Evolutionary conservation across 345 rosid genomes (phyloP).

Genomic region (Syzygium jambos): DNA sequence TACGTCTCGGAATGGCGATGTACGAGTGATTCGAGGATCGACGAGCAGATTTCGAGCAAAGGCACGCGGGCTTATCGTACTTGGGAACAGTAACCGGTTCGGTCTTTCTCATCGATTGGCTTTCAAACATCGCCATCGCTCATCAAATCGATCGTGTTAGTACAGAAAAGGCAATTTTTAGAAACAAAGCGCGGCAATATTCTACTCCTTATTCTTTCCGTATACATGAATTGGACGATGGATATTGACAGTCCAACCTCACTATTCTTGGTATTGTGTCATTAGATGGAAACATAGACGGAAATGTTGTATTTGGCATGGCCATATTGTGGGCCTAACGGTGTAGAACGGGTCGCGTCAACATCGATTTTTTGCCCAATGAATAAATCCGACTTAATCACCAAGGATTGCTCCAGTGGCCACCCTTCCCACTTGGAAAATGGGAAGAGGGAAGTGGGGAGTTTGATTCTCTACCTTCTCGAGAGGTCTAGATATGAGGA

Average conservation of each 20-base stretch:
- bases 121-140: not conserved
- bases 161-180: not conserved
- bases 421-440: too few relatives aligned
- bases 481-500: too few relatives aligned
- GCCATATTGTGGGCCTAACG: not conserved
- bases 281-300: not conserved
- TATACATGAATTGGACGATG: not conserved
- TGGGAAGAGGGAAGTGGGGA: too few relatives aligned
- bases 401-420: too few relatives aligned
- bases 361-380: not conserved
- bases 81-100: not conserved
- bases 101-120: not conserved
- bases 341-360: not conserved
- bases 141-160: fast-evolving
- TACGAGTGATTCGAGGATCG: fast-evolving
- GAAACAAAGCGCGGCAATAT: not conserved
- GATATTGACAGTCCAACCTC: not conserved
- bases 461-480: too few relatives aligned
- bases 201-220: not conserved
- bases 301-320: not conserved
- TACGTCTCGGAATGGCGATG: too few relatives aligned
- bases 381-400: not conserved
- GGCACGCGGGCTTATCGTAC: not conserved
- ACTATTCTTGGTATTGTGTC: not conserved
- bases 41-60: not conserved